Percentiles rank a stretch among this genome's conserved stretches.
phyloP scores from a whole-genome alignment of 2,329 filamentous ascomycete species.

The Beauveria brongniartii region DNA sequence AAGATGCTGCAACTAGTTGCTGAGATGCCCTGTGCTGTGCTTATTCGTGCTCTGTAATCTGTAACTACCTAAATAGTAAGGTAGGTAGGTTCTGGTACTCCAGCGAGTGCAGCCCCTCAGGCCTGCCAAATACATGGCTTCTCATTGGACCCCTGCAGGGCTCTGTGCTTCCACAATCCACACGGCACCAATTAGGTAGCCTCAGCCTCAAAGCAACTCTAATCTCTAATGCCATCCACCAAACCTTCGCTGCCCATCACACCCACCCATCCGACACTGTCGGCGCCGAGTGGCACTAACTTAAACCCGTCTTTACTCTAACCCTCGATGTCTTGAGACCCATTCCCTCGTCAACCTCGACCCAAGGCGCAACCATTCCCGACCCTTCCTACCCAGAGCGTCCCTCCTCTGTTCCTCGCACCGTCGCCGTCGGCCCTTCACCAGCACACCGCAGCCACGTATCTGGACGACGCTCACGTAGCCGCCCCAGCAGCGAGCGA shows the following conservation, averaged over 20 bases:
- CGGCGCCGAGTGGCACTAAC: neutral
- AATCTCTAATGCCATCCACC: no score
- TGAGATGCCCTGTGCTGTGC: no score
- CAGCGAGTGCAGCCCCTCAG: neutral
- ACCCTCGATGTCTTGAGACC: neutral
- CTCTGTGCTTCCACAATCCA: neutral
- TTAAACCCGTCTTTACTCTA: neutral
- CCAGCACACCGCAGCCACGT: constrained; percentile 12
- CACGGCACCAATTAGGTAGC: no score
- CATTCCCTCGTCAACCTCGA: neutral
- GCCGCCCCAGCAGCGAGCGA: constrained; percentile 21
- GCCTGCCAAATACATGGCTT: neutral
- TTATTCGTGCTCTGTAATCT: no score
- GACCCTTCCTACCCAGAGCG: constrained; percentile 19
- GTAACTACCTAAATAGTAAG: no score
- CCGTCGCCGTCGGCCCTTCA: constrained; percentile 16
- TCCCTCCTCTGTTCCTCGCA: constrained; percentile 33
- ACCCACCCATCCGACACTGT: neutral
- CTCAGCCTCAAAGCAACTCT: no score
- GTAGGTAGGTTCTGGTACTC: no score
- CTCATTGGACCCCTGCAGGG: neutral
- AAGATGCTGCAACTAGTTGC: no score
- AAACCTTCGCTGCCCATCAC: no score
- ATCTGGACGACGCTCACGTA: constrained; percentile 14
- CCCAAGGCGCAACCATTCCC: constrained; percentile 27